Evolutionary conservation across 805 yeast genomes (phyloP).

Genomic region (Saturnispora besseyi): DNA sequence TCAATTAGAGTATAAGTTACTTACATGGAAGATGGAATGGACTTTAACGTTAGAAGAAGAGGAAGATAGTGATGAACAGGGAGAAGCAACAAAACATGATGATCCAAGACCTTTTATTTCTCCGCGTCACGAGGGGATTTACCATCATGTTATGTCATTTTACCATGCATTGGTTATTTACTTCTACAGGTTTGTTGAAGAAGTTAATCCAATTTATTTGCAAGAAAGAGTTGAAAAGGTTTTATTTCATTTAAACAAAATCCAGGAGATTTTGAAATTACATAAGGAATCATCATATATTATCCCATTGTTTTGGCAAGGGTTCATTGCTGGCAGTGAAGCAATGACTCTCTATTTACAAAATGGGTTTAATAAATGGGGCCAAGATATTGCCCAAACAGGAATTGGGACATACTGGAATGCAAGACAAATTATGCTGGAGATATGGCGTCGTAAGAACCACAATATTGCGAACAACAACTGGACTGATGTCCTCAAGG

Average conservation of each 20-base stretch:
- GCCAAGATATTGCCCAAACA: conserved; percentile 46
- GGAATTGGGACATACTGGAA: conserved; percentile 82
- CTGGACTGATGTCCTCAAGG: conserved; percentile 73
- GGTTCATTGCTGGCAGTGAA: conserved; percentile 81
- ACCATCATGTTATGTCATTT: conserved; percentile 74
- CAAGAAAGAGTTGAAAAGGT: conserved; percentile 56
- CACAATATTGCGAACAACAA: conserved; percentile 49
- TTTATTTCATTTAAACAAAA: conserved; percentile 51
- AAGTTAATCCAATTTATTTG: conserved; percentile 43
- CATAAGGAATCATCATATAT: conserved; percentile 44
- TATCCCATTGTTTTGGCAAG: conserved; percentile 81
- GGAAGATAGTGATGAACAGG: conserved; percentile 6
- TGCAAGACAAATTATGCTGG: conserved; percentile 75
- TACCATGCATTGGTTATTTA: conserved; percentile 65
- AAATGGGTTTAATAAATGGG: conserved; percentile 64
- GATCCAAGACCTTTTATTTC: conserved; percentile 29
- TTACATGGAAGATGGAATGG: conserved; percentile 74
- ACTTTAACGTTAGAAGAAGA: conserved; percentile 33
- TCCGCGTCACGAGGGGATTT: conserved; percentile 60
- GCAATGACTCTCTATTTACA: conserved; percentile 52
- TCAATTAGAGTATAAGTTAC: conserved; percentile 41
- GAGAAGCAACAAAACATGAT: neutral
- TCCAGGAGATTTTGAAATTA: conserved; percentile 46
- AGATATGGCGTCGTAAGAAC: conserved; percentile 72
- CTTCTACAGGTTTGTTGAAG: conserved; percentile 55